Evolutionary conservation across 2,329 filamentous ascomycete species (phyloP).

Genomic region (Aspergillus sp.): DNA sequence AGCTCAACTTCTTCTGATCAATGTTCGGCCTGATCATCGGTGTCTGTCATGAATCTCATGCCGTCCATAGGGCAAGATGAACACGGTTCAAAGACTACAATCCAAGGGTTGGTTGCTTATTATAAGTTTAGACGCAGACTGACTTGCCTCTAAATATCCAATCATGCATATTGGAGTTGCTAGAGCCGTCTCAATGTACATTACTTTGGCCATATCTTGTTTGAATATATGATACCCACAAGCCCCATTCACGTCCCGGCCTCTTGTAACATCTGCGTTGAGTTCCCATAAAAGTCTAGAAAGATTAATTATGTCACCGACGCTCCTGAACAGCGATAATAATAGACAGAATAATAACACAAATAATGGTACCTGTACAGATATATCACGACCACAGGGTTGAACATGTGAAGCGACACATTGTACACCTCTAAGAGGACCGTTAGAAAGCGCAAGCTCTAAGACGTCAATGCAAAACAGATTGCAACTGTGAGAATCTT

Average conservation of each 20-base stretch:
- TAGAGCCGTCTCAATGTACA: background rate
- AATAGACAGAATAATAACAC: background rate
- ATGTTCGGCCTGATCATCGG: background rate
- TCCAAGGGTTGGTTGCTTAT: too few species aligned
- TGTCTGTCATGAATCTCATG: background rate
- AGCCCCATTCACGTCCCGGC: background rate
- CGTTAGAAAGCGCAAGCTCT: conserved; percentile 4
- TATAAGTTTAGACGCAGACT: background rate
- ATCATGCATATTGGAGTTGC: background rate
- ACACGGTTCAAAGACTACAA: too few species aligned
- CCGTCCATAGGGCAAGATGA: background rate
- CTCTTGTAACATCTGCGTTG: too few species aligned
- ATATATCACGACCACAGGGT: background rate
- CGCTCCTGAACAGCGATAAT: background rate
- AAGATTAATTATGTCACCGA: background rate
- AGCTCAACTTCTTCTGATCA: conserved; percentile 29
- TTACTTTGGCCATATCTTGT: background rate
- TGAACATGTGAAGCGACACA: background rate
- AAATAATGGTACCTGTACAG: conserved; percentile 9
- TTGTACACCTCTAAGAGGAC: background rate
- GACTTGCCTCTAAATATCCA: background rate
- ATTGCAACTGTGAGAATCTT: conserved; percentile 2
- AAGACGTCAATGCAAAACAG: conserved; percentile 9
- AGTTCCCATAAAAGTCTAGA: background rate
- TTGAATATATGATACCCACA: conserved; percentile 13